A percentile compares a stretch with the other conserved stretches of the same genome.
Evolutionary conservation across 768 basidiomycete species (phyloP).

Genomic region (Lactifluus pinguis): DNA sequence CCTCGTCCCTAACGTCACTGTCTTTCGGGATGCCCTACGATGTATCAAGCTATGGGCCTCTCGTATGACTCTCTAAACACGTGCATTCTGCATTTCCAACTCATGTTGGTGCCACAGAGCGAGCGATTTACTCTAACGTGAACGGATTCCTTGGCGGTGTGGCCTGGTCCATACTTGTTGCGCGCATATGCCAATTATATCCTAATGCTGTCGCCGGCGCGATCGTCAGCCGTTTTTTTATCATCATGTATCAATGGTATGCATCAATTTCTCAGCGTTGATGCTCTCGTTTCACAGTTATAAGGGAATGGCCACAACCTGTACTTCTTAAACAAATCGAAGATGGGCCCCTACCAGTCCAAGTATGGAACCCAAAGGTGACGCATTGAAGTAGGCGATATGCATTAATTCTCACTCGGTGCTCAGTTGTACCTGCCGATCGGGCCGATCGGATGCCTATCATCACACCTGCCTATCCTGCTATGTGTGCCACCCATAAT

Average conservation of each 20-base stretch:
- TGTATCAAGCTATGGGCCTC: slow-evolving; percentile 99
- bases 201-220: slow-evolving; percentile 91
- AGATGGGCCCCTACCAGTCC: slow-evolving; percentile 84
- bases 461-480: slow-evolving; percentile 97
- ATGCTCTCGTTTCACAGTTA: not conserved
- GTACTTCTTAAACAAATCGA: slow-evolving; percentile 97
- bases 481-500: slow-evolving; percentile 99
- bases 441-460: slow-evolving; percentile 98
- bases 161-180: slow-evolving; percentile 98
- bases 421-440: slow-evolving; percentile 76
- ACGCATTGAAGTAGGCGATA: not conserved
- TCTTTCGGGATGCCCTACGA: slow-evolving; percentile 89
- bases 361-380: slow-evolving; percentile 98
- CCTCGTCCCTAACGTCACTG: slow-evolving; percentile 86
- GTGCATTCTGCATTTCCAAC: not conserved
- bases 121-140: slow-evolving; percentile 97
- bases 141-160: slow-evolving; percentile 97
- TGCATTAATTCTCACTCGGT: not conserved
- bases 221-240: slow-evolving; percentile 96
- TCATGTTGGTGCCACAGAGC: slow-evolving; percentile 38
- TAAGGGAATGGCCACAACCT: slow-evolving; percentile 95
- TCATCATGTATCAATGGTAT: slow-evolving; percentile 96
- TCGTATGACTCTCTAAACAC: slow-evolving; percentile 41
- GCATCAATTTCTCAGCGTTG: slow-evolving; percentile 22
- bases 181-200: slow-evolving; percentile 97